Evolutionary conservation across 257 asterid species (phyloP).

Genomic region (Asclepias syriaca): DNA sequence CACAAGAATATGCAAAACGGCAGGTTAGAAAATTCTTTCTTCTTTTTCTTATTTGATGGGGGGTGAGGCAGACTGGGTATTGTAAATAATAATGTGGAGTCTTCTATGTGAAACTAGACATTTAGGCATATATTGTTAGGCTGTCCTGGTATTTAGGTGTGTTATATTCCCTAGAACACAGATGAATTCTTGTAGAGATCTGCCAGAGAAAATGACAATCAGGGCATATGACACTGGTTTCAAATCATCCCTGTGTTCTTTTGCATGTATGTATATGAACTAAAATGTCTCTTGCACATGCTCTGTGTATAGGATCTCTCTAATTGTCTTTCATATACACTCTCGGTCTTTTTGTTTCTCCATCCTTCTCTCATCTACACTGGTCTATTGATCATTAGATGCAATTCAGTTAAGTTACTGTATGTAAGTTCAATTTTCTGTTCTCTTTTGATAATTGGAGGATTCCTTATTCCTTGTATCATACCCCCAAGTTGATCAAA

Average conservation of each 20-base stretch:
- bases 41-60: too few relatives aligned
- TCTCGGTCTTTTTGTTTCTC: background rate
- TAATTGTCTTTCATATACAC: background rate
- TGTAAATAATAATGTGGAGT: too few relatives aligned
- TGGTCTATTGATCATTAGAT: too few relatives aligned
- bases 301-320: background rate
- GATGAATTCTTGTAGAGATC: background rate
- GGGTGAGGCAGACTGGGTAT: background rate
- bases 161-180: background rate
- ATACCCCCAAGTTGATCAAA: too few relatives aligned
- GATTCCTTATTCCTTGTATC: too few relatives aligned
- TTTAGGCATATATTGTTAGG: background rate
- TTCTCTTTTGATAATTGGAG: too few relatives aligned
- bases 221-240: background rate
- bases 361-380: background rate
- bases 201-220: background rate
- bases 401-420: too few relatives aligned
- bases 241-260: background rate
- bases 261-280: background rate
- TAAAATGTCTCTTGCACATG: background rate
- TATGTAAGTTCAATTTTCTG: too few relatives aligned
- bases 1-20: constrained; percentile 66
- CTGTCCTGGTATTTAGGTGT: background rate
- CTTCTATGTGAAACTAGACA: background rate
- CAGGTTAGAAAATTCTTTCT: constrained; percentile 38